phyloP scores from a whole-genome alignment of 2,329 filamentous ascomycete genomes.

The Hypoxylon sp. region DNA sequence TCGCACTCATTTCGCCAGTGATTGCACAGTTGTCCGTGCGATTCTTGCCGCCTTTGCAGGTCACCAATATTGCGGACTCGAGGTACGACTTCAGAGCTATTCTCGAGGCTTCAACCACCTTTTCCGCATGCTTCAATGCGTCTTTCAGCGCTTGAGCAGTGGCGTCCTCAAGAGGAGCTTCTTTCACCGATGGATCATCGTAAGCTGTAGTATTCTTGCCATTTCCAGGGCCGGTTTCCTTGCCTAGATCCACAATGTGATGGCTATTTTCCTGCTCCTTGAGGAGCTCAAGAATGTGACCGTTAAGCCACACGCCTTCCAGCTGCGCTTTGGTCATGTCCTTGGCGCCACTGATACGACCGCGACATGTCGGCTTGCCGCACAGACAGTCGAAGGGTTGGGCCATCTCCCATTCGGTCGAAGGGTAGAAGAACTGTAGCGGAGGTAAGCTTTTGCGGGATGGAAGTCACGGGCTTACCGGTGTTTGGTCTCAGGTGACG shows the following conservation, averaged over 20 bases:
- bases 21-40: constrained; percentile 6
- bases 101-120: constrained; percentile 62
- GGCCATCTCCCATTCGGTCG: constrained; percentile 81
- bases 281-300: constrained; percentile 71
- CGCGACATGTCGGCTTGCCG: constrained; percentile 69
- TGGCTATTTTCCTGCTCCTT: constrained; percentile 56
- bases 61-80: constrained; percentile 22
- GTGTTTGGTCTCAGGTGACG: constrained; percentile 31
- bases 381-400: constrained; percentile 79
- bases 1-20: constrained; percentile 21
- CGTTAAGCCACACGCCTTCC: constrained; percentile 72
- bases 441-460: constrained; percentile 36
- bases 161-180: constrained; percentile 52
- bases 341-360: constrained; percentile 73
- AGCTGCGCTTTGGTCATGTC: constrained; percentile 70
- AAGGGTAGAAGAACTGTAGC: constrained; percentile 78
- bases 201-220: constrained; percentile 25
- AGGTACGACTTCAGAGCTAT: constrained; percentile 61
- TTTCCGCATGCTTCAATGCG: constrained; percentile 63
- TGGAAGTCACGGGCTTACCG: constrained; percentile 35
- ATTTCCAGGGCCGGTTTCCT: constrained; percentile 43
- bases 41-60: not conserved
- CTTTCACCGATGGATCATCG: constrained; percentile 9
- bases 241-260: constrained; percentile 39
- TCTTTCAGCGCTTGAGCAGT: constrained; percentile 61